These are phyloP conservation scores for Trametes villosa DNA, from an alignment of 768 basidiomycete genomes.

Conservation along the genomic window DNA sequence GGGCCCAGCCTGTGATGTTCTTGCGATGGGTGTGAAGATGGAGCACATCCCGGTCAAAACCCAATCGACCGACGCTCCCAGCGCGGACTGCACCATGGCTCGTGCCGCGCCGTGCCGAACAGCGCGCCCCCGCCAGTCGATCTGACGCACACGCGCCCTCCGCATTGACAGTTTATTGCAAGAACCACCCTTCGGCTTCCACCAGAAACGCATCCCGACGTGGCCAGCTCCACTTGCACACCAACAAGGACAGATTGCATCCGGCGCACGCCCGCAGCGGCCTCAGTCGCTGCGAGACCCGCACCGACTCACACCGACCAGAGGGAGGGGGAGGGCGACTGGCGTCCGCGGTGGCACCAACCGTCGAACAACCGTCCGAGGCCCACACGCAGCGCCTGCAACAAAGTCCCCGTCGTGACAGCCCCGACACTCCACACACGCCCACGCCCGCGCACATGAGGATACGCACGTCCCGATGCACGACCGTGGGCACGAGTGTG, in stretches of 20 bases:
- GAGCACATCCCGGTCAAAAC: no score
- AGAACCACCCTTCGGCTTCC: neutral
- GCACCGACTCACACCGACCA: neutral
- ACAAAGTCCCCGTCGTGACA: neutral
- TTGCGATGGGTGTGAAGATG: no score
- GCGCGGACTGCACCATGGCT: no score
- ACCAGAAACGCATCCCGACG: neutral
- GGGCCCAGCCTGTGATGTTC: no score
- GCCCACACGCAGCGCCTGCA: no score
- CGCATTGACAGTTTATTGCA: conserved; percentile 16
- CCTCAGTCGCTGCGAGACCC: neutral
- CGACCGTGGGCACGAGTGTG: no score
- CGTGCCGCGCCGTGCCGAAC: conserved; percentile 2
- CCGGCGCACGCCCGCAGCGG: neutral
- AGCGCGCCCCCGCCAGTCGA: neutral
- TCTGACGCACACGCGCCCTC: conserved; percentile 8
- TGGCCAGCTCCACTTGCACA: neutral
- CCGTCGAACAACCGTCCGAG: no score
- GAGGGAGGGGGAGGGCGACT: no score
- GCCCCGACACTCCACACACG: neutral
- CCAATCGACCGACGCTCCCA: no score
- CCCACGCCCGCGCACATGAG: neutral
- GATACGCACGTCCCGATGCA: neutral
- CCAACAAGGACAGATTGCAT: conserved; percentile 14
- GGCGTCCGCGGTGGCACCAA: no score